Evolutionary conservation across 371 early-diverging fungal species (phyloP).

Genomic region (Mucor velutinosus): DNA sequence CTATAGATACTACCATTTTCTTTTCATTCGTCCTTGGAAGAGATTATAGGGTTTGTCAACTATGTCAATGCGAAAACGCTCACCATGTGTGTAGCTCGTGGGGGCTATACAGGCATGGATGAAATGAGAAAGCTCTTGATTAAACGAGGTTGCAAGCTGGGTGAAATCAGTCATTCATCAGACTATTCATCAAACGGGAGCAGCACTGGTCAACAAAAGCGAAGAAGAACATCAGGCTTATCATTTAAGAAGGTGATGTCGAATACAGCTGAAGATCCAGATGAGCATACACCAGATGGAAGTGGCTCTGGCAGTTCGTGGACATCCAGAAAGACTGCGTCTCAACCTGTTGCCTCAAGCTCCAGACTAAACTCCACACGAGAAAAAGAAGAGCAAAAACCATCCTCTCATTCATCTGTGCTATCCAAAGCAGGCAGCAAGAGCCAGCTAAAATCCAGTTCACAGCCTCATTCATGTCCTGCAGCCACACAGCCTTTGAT

Average conservation of each 20-base stretch:
- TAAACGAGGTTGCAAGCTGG: background rate
- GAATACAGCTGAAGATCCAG: background rate
- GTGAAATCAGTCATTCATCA: background rate
- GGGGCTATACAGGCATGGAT: conserved; percentile 8
- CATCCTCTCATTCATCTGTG: background rate
- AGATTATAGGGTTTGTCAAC: conserved; percentile 17
- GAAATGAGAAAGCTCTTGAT: background rate
- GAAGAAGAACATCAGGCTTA: background rate
- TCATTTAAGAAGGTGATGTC: background rate
- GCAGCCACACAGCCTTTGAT: background rate
- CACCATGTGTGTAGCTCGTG: conserved; percentile 27
- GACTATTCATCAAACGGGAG: background rate
- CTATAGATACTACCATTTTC: conserved; percentile 26
- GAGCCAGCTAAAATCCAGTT: background rate
- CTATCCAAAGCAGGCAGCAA: background rate
- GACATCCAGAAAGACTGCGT: background rate
- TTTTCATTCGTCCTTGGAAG: conserved; percentile 24
- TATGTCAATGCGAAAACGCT: conserved; percentile 15
- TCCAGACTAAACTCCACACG: background rate
- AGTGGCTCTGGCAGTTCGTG: background rate
- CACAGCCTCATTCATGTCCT: background rate
- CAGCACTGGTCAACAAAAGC: background rate
- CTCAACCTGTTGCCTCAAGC: background rate
- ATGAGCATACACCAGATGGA: background rate
- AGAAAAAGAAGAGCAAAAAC: background rate